Evolutionary conservation across 495 filamentous ascomycete genomes (phyloP).

Genomic region (Tuber magnatum): DNA sequence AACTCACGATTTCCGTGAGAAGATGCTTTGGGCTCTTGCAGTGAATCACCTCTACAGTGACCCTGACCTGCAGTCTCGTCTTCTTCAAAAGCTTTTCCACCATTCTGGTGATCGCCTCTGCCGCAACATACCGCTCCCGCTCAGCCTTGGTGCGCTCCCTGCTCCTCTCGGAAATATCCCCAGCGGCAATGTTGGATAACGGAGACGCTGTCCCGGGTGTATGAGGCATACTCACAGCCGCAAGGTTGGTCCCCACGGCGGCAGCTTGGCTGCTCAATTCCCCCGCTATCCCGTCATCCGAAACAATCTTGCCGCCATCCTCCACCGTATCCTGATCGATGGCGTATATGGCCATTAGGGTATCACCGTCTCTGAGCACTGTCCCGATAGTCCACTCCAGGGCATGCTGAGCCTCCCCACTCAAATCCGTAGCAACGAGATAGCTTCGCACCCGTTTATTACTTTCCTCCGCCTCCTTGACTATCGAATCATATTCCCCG

Average conservation of each 20-base stretch:
- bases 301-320: conserved; percentile 42
- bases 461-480: conserved; percentile 64
- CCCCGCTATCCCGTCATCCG: conserved; percentile 29
- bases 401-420: conserved; percentile 86
- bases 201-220: conserved; percentile 37
- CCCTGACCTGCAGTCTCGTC: conserved; percentile 80
- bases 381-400: conserved; percentile 96
- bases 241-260: conserved; percentile 18
- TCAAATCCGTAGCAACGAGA: conserved; percentile 84
- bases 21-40: conserved; percentile 91
- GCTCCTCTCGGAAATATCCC: conserved; percentile 31
- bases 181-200: conserved; percentile 21
- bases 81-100: conserved; percentile 78
- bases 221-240: conserved; percentile 14
- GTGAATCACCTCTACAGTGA: conserved; percentile 92
- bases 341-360: conserved; percentile 82
- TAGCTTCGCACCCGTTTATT: conserved; percentile 77
- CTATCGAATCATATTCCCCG: conserved; percentile 69
- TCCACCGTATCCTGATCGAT: conserved; percentile 71
- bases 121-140: conserved; percentile 67
- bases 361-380: conserved; percentile 90
- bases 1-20: conserved; percentile 66
- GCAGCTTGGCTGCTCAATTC: conserved; percentile 32
- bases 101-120: conserved; percentile 66
- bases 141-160: conserved; percentile 54